Conservation (phyloP, 106 monocot species). For the Dendrobium huoshanense region DNA sequence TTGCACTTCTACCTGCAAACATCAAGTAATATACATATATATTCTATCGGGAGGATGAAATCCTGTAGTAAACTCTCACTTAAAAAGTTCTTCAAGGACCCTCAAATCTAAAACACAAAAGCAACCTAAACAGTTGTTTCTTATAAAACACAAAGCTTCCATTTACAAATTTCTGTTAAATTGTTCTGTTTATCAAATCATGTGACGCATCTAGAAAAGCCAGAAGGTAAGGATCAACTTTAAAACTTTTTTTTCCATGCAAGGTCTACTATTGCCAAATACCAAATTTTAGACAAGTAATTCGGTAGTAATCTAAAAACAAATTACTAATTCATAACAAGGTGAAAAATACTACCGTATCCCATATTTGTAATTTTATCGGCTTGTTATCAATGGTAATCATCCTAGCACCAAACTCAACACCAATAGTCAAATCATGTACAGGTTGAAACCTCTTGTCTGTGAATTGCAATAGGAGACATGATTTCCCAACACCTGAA, state of each 20-base stretch:
- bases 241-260: not conserved
- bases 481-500: constrained; percentile 95
- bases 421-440: constrained; percentile 92
- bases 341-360: constrained; percentile 47
- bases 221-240: not conserved
- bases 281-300: not conserved
- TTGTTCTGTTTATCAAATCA: not conserved
- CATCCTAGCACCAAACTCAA: constrained; percentile 91
- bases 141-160: not conserved
- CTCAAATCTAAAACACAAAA: not conserved
- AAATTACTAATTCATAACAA: not conserved
- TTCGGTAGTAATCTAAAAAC: not conserved
- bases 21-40: not conserved
- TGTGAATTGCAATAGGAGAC: constrained; percentile 87
- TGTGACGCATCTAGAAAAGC: not conserved
- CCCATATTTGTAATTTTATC: constrained; percentile 98
- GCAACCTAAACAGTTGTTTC: not conserved
- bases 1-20: not conserved
- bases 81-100: not conserved
- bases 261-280: not conserved
- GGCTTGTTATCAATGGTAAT: constrained; percentile 89
- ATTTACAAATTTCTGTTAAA: not conserved
- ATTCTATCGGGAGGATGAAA: not conserved
- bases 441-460: constrained; percentile 95
- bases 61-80: not conserved